Conservation (phyloP, 352 stramenopile genomes). For the Phytophthora ramorum region DNA sequence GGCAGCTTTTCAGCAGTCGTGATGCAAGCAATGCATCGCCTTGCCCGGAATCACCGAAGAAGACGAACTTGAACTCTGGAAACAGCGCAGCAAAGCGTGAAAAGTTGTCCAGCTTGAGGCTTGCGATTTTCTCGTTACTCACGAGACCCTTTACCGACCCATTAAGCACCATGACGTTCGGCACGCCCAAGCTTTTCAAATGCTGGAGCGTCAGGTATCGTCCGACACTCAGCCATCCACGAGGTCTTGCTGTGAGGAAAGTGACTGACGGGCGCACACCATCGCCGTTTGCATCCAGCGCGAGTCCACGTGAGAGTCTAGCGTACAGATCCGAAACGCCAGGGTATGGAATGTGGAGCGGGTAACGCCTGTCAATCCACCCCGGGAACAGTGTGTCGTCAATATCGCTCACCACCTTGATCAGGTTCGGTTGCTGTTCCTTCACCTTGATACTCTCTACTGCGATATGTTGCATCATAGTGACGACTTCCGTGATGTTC, state of each 20-base stretch:
- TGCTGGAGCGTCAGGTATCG: conserved; percentile 84
- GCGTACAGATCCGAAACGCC: conserved; percentile 78
- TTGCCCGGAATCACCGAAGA: conserved; percentile 86
- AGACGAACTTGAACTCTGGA: conserved; percentile 88
- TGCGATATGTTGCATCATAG: conserved; percentile 86
- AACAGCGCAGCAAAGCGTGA: conserved; percentile 78
- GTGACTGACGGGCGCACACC: conserved; percentile 65
- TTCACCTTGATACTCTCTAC: conserved; percentile 80
- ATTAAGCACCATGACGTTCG: conserved; percentile 81
- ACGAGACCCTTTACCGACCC: conserved; percentile 83
- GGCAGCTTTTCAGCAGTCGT: conserved; percentile 59
- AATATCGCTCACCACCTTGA: conserved; percentile 91
- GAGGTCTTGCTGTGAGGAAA: conserved; percentile 81
- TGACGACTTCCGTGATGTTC: conserved; percentile 82
- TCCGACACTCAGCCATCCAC: conserved; percentile 82
- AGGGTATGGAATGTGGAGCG: conserved; percentile 80
- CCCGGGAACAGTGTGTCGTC: conserved; percentile 86
- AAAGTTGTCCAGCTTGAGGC: conserved; percentile 86
- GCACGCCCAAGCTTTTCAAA: conserved; percentile 74
- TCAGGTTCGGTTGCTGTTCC: conserved; percentile 52
- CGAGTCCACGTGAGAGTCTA: conserved; percentile 65
- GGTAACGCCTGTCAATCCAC: conserved; percentile 78
- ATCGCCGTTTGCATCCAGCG: conserved; percentile 39
- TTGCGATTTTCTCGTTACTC: conserved; percentile 86
- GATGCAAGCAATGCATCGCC: conserved; percentile 80